These are phyloP conservation scores for Lichtheimia corymbifera DNA, from an alignment of 371 early-diverging fungal species.

Conservation along the genomic window DNA sequence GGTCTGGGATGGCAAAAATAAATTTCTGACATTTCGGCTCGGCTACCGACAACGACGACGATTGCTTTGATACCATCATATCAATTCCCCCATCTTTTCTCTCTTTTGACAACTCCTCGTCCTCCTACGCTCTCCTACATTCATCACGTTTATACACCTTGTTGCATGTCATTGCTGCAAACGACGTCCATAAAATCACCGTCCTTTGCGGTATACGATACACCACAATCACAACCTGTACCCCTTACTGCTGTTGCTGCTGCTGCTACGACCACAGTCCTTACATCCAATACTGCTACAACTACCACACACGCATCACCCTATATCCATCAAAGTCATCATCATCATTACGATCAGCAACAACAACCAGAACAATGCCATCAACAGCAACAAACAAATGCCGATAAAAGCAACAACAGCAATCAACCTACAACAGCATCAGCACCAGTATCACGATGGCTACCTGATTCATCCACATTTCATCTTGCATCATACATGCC, in stretches of 20 bases:
- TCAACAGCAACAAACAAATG: too few species aligned
- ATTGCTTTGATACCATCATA: not conserved
- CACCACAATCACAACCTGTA: not conserved
- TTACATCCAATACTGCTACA: not conserved
- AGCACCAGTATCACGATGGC: slow-evolving; percentile 12
- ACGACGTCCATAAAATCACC: not conserved
- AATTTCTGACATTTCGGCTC: slow-evolving; percentile 8
- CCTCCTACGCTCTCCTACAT: not conserved
- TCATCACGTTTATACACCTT: not conserved
- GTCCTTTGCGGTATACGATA: not conserved
- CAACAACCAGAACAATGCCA: not conserved
- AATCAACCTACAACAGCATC: not conserved
- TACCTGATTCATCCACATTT: slow-evolving; percentile 14
- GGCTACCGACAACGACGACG: not conserved
- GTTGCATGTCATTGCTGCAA: slow-evolving; percentile 1
- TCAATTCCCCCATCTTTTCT: slow-evolving; percentile 1
- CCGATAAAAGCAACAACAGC: too few species aligned
- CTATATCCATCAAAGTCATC: not conserved
- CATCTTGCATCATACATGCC: slow-evolving; percentile 7
- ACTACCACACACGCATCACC: not conserved
- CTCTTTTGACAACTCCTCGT: not conserved
- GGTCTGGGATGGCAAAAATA: slow-evolving; percentile 6
- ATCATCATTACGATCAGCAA: not conserved
- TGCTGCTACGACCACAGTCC: not conserved
- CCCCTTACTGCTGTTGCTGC: not conserved